phyloP scores from a whole-genome alignment of 345 rosid species.

The Brassica cretica region DNA sequence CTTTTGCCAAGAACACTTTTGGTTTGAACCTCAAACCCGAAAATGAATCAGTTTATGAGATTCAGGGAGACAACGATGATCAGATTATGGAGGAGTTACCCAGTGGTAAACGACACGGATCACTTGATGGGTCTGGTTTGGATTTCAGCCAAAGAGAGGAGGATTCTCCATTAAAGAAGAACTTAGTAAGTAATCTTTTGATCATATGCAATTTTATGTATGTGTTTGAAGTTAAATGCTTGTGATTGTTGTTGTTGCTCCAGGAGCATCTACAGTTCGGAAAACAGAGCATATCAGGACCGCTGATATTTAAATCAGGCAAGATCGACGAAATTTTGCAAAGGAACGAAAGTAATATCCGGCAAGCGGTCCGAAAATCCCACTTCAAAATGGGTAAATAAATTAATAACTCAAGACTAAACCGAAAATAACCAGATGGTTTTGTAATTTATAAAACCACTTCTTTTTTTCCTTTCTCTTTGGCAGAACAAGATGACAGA shows the following conservation, averaged over 20 bases:
- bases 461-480: background rate
- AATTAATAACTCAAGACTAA: background rate
- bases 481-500: conserved; percentile 31
- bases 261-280: conserved; percentile 28
- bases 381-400: conserved; percentile 47
- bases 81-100: conserved; percentile 23
- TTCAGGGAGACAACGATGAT: conserved; percentile 25
- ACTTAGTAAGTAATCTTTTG: conserved; percentile 38
- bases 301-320: conserved; percentile 45
- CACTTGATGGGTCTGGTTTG: conserved; percentile 39
- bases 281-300: conserved; percentile 50
- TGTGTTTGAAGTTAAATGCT: background rate
- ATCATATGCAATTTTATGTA: background rate
- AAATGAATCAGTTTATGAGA: conserved; percentile 23
- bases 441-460: background rate
- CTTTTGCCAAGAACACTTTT: conserved; percentile 46
- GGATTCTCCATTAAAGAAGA: conserved; percentile 27
- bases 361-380: conserved; percentile 52
- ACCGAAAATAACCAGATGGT: conserved; percentile 9
- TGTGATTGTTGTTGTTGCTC: conserved; percentile 6
- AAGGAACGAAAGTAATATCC: conserved; percentile 58
- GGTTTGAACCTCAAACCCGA: conserved; percentile 34
- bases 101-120: conserved; percentile 33
- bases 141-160: conserved; percentile 41
- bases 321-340: conserved; percentile 49